A percentile compares a stretch with the other conserved stretches of the same genome.
Evolutionary conservation across 2,329 filamentous ascomycete species (phyloP).

Genomic region (Aspergillus latus): DNA sequence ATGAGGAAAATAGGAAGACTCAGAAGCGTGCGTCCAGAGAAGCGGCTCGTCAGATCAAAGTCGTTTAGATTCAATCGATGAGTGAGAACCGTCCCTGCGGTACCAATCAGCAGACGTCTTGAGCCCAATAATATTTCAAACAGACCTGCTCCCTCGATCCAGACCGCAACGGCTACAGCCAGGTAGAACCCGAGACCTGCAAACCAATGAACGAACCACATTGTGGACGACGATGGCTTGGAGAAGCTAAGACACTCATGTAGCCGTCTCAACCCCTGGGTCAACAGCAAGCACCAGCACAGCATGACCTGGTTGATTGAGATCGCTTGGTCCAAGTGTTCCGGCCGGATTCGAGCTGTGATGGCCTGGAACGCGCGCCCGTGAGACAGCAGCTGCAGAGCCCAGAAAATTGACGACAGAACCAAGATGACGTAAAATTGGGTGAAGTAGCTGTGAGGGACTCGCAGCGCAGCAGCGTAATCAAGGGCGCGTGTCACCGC

Average conservation of each 20-base stretch:
- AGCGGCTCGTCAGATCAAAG: constrained; percentile 39
- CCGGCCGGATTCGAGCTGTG: constrained; percentile 44
- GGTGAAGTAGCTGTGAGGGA: constrained; percentile 86
- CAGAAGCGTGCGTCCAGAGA: constrained; percentile 54
- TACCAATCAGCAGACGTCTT: constrained; percentile 3
- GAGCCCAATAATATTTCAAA: background rate
- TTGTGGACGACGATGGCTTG: constrained; percentile 68
- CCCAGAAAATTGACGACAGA: constrained; percentile 72
- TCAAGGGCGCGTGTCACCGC: constrained; percentile 45
- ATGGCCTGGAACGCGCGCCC: constrained; percentile 56
- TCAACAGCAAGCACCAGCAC: constrained; percentile 69
- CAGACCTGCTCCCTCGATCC: constrained; percentile 77
- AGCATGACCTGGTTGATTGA: constrained; percentile 62
- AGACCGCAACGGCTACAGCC: constrained; percentile 70
- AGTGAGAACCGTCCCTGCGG: constrained; percentile 33
- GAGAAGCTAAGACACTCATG: constrained; percentile 69
- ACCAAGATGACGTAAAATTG: constrained; percentile 82
- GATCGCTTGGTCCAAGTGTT: constrained; percentile 50
- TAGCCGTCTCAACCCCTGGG: constrained; percentile 73
- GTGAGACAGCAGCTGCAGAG: constrained; percentile 57
- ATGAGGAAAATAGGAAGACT: constrained; percentile 65
- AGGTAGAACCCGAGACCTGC: constrained; percentile 78
- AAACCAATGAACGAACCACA: constrained; percentile 84
- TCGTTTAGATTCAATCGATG: constrained; percentile 36
- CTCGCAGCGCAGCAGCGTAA: constrained; percentile 55